Evolutionary conservation across 345 rosid species (phyloP).

Genomic region (Rubroshorea leprosula): DNA sequence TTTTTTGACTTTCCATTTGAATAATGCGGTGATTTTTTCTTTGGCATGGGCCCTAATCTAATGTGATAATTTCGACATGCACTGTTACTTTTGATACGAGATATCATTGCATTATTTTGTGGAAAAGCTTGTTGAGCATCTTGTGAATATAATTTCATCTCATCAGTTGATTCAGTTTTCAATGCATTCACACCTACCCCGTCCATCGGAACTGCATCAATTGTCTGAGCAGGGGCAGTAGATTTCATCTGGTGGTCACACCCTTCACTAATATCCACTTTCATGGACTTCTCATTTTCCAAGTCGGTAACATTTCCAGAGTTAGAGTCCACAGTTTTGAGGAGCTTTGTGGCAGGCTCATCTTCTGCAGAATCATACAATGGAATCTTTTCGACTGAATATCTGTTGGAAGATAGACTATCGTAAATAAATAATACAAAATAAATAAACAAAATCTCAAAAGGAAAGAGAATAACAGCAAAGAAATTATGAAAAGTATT

Average conservation of each 20-base stretch:
- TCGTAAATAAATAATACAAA: conserved; percentile 8
- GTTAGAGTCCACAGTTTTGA: conserved; percentile 31
- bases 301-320: conserved; percentile 22
- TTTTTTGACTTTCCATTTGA: conserved; percentile 49
- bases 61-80: conserved; percentile 39
- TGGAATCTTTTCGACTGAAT: conserved; percentile 84
- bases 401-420: conserved; percentile 34
- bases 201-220: conserved; percentile 37
- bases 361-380: conserved; percentile 96
- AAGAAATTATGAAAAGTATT: not conserved
- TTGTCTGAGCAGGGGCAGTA: conserved; percentile 32
- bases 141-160: conserved; percentile 29
- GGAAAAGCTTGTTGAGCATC: conserved; percentile 39
- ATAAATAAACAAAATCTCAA: not conserved
- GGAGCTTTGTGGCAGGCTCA: conserved; percentile 59
- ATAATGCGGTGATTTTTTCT: conserved; percentile 47
- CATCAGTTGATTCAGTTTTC: conserved; percentile 45
- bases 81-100: conserved; percentile 44
- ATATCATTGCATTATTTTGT: conserved; percentile 50
- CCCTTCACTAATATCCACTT: conserved; percentile 17
- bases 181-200: conserved; percentile 30
- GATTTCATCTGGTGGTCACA: conserved; percentile 37
- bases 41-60: conserved; percentile 37
- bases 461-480: not conserved
- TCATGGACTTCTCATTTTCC: conserved; percentile 23